These are phyloP conservation scores for Fusarium oxysporum DNA, from an alignment of 2,329 filamentous ascomycete genomes.

Conservation along the genomic window DNA sequence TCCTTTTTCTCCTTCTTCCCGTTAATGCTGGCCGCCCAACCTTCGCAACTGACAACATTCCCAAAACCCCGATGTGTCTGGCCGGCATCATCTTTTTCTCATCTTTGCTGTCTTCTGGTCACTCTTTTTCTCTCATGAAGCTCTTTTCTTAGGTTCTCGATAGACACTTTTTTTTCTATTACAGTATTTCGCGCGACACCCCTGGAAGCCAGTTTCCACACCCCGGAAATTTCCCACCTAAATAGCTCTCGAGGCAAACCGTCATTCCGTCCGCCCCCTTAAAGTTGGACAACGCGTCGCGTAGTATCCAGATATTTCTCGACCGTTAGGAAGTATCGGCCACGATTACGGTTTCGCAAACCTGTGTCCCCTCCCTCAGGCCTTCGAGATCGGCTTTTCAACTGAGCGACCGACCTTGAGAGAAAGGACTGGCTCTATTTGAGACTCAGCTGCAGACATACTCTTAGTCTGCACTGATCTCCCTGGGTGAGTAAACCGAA, in stretches of 20 bases:
- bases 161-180: slow-evolving; percentile 30
- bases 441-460: slow-evolving; percentile 70
- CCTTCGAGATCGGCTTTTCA: slow-evolving; percentile 42
- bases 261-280: slow-evolving; percentile 44
- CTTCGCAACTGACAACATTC: slow-evolving; percentile 21
- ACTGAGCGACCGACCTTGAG: slow-evolving; percentile 43
- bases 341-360: slow-evolving; percentile 34
- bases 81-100: slow-evolving; percentile 44
- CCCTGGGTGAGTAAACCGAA: slow-evolving; percentile 56
- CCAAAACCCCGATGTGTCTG: slow-evolving; percentile 48
- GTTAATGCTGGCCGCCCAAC: slow-evolving; percentile 26
- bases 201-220: slow-evolving; percentile 42
- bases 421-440: slow-evolving; percentile 44
- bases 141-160: slow-evolving; percentile 39
- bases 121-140: slow-evolving; percentile 47
- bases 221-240: slow-evolving; percentile 42
- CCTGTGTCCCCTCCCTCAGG: slow-evolving; percentile 32
- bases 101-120: slow-evolving; percentile 36
- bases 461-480: slow-evolving; percentile 73
- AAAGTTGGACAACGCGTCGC: slow-evolving; percentile 51
- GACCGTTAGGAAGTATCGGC: slow-evolving; percentile 29
- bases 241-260: slow-evolving; percentile 35
- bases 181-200: slow-evolving; percentile 29
- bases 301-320: slow-evolving; percentile 40
- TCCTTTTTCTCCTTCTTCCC: slow-evolving; percentile 9